These are phyloP conservation scores for Boletus tomentosulus DNA, from an alignment of 768 basidiomycete genomes.

Conservation along the genomic window DNA sequence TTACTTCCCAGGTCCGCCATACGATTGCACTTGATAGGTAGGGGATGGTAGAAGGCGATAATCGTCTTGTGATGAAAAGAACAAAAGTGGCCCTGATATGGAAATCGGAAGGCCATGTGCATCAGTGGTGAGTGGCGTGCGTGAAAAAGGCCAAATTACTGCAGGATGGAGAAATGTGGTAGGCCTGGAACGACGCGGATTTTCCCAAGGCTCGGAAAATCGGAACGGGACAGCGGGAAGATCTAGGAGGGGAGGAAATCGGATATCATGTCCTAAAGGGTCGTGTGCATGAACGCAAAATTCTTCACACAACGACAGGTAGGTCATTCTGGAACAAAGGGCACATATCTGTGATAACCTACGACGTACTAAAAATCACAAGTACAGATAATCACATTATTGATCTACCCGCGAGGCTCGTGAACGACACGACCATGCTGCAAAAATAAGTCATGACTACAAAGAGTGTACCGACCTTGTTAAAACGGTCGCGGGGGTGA, in stretches of 20 bases:
- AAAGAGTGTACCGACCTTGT: neutral
- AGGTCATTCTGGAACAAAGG: neutral
- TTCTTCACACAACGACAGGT: neutral
- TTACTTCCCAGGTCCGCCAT: neutral
- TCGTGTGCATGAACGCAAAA: neutral
- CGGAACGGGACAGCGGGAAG: slow-evolving; percentile 7
- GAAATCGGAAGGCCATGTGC: slow-evolving; percentile 1
- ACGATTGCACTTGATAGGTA: neutral
- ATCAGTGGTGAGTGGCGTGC: slow-evolving; percentile 1
- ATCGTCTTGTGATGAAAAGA: neutral
- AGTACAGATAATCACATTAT: neutral
- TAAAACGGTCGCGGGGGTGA: slow-evolving; percentile 7
- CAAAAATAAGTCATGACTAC: slow-evolving; percentile 24
- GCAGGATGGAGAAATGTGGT: slow-evolving; percentile 7
- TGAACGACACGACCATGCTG: neutral
- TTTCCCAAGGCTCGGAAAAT: slow-evolving; percentile 11
- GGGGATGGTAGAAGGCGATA: neutral
- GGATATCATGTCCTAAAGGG: neutral
- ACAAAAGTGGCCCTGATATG: slow-evolving; percentile 1
- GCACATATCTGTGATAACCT: neutral
- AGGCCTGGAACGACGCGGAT: neutral
- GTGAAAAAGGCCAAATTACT: slow-evolving; percentile 5
- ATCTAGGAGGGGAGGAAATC: neutral
- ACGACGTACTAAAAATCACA: neutral
- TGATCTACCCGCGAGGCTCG: slow-evolving; percentile 16